Conservation (phyloP, 2,329 filamentous ascomycete genomes). For the Cucurbitaria berberidis region DNA sequence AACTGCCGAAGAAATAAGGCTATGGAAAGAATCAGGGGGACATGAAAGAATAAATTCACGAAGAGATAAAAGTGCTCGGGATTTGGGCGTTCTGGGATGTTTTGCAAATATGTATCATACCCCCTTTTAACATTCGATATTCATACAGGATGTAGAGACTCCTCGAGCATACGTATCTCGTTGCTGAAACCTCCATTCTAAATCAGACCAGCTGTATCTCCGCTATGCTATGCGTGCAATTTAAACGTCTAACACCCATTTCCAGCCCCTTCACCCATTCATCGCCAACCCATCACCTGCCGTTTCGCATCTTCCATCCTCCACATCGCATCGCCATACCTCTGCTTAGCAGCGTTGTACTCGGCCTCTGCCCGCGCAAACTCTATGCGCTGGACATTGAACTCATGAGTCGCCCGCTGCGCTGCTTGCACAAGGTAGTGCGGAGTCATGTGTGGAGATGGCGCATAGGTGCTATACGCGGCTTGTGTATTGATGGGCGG, state of each 20-base stretch:
- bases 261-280: too few relatives aligned
- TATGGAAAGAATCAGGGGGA: too few relatives aligned
- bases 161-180: too few relatives aligned
- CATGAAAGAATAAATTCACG: too few relatives aligned
- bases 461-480: neutral
- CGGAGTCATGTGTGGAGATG: neutral
- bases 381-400: slow-evolving; percentile 8
- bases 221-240: too few relatives aligned
- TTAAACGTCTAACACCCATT: too few relatives aligned
- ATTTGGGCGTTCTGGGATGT: neutral
- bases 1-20: slow-evolving; percentile 51
- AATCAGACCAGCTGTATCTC: too few relatives aligned
- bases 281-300: neutral
- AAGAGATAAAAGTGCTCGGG: too few relatives aligned
- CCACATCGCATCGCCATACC: slow-evolving; percentile 6
- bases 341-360: slow-evolving; percentile 2
- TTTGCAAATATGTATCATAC: too few relatives aligned
- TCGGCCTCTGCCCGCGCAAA: slow-evolving; percentile 2
- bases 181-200: too few relatives aligned
- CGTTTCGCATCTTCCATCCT: slow-evolving; percentile 7
- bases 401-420: slow-evolving; percentile 11
- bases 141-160: too few relatives aligned
- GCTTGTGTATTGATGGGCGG: slow-evolving; percentile 3
- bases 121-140: too few relatives aligned
- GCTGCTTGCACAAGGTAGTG: neutral